Base-by-base conservation (phyloP, 495 filamentous ascomycete genomes). In the Chaetomium cochliodes region DNA sequence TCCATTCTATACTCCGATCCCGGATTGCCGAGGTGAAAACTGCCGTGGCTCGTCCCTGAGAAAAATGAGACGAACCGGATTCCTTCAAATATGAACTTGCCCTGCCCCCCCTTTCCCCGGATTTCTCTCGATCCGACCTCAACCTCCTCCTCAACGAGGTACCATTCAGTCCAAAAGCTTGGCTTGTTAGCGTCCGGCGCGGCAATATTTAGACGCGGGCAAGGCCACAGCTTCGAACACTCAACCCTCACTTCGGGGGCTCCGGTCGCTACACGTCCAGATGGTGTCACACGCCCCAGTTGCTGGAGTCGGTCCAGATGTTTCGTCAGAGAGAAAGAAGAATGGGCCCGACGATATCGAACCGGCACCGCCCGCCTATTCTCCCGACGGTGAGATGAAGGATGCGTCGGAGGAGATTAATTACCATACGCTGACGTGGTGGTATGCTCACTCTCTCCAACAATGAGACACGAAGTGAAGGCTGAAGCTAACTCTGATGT, bases 361-460 rank as follows among this genome's bases (percentile, higher is more conserved):
- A 30, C 28, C 37, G 16, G 54, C 54, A 5, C 16, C 33, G 33
- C 33, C 25, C 4, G 8, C 0, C 37, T 63, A 63, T 41, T 20
- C 12, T 28, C 28, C 49, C 5, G 44, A 50, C 28, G 30, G 49
- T 7, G 62, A 52, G 13, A 16, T 22, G 54, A 58, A 53, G 18
- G 46, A 52, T 42, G 56, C 9, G 18, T 52, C 63, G 2, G 55
- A 58, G 25, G 30, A 42, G 22, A 68, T 68, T 58, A 65, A 68
- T 58, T 68, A 68, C 52, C 62, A 62, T 23, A 65, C 58, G 37
- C 66, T 68, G 37, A 59, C 52, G n/a, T 68, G 66, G 66, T 68
- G 66, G 66, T 68, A 64, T 61, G 57, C 60, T 58, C 39, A 18
- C 39, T 16, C 52, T 9, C n/a, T n/a, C n/a, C 37, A 25, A 20